Conservation (phyloP, 2,329 filamentous ascomycete species). For the Diatrype stigma region DNA sequence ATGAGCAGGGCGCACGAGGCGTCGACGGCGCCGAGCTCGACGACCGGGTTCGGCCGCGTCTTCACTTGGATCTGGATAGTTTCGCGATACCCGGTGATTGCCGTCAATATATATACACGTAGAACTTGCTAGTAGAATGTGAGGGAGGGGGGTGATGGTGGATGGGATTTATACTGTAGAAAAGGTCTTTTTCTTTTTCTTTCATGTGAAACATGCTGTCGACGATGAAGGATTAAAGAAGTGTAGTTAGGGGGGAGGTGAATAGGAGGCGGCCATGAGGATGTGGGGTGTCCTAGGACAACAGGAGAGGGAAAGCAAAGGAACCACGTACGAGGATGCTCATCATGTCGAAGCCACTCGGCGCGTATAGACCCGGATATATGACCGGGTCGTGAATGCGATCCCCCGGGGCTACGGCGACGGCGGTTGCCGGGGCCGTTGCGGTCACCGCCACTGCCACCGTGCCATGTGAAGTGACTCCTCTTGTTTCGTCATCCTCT, state of each 20-base stretch:
- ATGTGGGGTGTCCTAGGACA: not conserved
- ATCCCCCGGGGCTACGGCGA: slow-evolving; percentile 13
- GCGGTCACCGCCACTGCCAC: slow-evolving; percentile 1
- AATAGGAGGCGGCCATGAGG: not conserved
- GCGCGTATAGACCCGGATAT: slow-evolving; percentile 52
- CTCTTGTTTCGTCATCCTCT: slow-evolving; percentile 8
- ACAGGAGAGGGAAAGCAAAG: not conserved
- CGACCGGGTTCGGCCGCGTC: slow-evolving; percentile 65
- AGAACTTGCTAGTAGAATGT: too few species aligned
- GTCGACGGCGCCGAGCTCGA: slow-evolving; percentile 79
- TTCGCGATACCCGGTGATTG: too few species aligned
- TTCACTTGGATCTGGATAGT: slow-evolving; percentile 62
- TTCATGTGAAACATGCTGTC: too few species aligned
- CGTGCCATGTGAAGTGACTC: not conserved
- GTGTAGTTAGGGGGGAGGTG: too few species aligned
- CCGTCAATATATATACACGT: too few species aligned
- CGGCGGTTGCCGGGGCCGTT: slow-evolving; percentile 1
- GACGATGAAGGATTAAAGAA: too few species aligned
- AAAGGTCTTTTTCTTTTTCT: too few species aligned
- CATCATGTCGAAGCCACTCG: slow-evolving; percentile 53
- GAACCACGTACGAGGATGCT: slow-evolving; percentile 44
- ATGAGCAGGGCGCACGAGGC: slow-evolving; percentile 79
- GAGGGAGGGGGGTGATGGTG: too few species aligned
- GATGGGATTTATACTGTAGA: too few species aligned
- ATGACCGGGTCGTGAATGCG: slow-evolving; percentile 42